Evolutionary conservation across 2,329 filamentous ascomycete genomes (phyloP), one percentile per base, ranked within the genome.

Genomic region (Basipetospora chlamydospora): DNA sequence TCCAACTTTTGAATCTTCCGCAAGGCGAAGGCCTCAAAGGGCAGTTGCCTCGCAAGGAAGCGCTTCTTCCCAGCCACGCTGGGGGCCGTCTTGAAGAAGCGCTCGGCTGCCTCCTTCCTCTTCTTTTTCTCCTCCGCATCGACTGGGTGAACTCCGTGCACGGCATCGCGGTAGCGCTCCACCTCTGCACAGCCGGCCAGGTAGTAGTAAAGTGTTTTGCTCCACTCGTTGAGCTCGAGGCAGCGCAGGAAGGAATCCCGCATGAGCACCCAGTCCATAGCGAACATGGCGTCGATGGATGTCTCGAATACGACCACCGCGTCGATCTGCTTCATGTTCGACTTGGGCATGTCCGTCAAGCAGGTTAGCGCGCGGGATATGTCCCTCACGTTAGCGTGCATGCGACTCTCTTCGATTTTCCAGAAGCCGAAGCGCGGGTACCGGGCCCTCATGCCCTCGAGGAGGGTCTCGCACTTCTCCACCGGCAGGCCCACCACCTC

Each of bases 1-100:
- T 92, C 80, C 87, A 87, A 95, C 55, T 93, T 94, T 38, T 74
- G 67, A 11, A 96, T 59, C 60, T 94, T 96, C 40, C 86, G 76
- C 36, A 72, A 66, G 10, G 90, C 76, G 48, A 92, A 95, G 4
- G 80, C 64, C 53, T 98, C 90, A 43, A 98, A 86, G 0, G 90
- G 90, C 9, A 96, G 64, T 48, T 92, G 84, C 16, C 80, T 74
- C 0, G 84, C 80, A 80, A 96, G 83, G 55, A 98, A 84, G 28
- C 75, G 76, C 60, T 93, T 94, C 59, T 82, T 86, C 26, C 87
- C 87, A 0, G 81, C 78, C 34, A 83, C 67, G 0, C 72, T 66
- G 0, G 82, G 79, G 0, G 80, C 82, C 48, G 77, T 80, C 28
- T 72, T 67, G 44, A 95, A 64, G 34, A 80, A 70, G 39, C 80